Percentiles rank a stretch among this genome's conserved stretches.
These are phyloP conservation scores for Thuidium tamariscinum DNA, from an alignment of 225 moss, liverwort and hornwort species.

Conservation along the genomic window DNA sequence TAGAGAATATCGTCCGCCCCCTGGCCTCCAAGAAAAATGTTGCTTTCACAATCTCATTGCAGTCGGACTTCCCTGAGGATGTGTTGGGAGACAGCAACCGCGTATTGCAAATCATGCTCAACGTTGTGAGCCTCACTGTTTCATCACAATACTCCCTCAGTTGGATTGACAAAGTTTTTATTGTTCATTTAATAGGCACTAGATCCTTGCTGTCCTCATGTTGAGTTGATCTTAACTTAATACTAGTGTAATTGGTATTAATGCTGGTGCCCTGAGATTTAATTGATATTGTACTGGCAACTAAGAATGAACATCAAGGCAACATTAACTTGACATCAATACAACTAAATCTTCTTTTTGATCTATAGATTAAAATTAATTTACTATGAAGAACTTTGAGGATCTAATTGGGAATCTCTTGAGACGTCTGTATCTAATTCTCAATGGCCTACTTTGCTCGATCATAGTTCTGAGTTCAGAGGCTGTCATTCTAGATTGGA, in stretches of 20 bases:
- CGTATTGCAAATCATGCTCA: slow-evolving; percentile 70
- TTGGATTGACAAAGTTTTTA: not conserved
- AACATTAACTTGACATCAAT: not conserved
- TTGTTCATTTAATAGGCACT: not conserved
- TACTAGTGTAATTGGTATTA: not conserved
- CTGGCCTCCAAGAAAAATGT: slow-evolving; percentile 65
- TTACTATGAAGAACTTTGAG: not conserved
- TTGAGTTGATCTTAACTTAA: not conserved
- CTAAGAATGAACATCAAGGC: not conserved
- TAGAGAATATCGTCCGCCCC: slow-evolving; percentile 72
- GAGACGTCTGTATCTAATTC: not conserved
- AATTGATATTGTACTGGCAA: not conserved
- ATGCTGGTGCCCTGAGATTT: not conserved
- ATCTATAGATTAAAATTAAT: not conserved
- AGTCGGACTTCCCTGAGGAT: slow-evolving; percentile 57
- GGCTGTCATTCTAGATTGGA: slow-evolving; percentile 23
- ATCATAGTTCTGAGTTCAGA: not conserved
- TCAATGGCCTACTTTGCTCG: not conserved
- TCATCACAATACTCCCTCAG: not conserved
- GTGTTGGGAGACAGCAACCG: slow-evolving; percentile 71
- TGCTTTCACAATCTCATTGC: slow-evolving; percentile 37
- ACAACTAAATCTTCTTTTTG: not conserved
- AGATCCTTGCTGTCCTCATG: not conserved
- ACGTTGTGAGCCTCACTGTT: slow-evolving; percentile 41
- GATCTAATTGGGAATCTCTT: not conserved